A percentile compares a stretch with the other conserved stretches of the same genome.
These are phyloP conservation scores for Durusdinium trenchii DNA, from an alignment of 73 alveolate genomes.

Conservation along the genomic window DNA sequence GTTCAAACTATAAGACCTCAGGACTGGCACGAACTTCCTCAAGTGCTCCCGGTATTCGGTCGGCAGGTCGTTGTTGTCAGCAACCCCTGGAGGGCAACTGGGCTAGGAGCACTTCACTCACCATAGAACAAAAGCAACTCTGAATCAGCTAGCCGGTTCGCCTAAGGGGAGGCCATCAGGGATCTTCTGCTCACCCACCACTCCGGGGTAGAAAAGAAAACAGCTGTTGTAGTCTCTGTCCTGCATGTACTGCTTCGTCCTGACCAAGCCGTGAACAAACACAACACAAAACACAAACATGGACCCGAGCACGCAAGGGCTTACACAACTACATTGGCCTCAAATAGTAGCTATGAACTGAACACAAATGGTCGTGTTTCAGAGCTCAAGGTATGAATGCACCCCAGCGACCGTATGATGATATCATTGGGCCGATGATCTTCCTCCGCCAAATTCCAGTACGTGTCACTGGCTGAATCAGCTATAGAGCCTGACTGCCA, in stretches of 20 bases:
- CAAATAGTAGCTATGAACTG: neutral
- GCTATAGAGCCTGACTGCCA: too few species aligned
- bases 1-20: neutral
- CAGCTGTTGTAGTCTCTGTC: neutral
- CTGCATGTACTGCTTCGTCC: conserved; percentile 49
- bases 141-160: too few species aligned
- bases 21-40: neutral
- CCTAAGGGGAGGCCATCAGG: too few species aligned
- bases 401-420: neutral
- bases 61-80: neutral
- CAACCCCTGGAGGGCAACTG: neutral
- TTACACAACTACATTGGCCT: neutral
- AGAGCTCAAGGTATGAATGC: neutral
- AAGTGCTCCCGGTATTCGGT: neutral
- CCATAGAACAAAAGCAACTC: too few species aligned
- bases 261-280: neutral
- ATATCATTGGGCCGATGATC: conserved; percentile 13
- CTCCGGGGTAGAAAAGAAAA: neutral
- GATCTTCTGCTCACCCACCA: neutral
- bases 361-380: too few species aligned
- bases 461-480: neutral
- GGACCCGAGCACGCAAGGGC: neutral
- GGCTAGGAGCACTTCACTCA: neutral
- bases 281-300: neutral
- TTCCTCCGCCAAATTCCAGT: neutral